Percentiles rank a stretch among this genome's conserved stretches.
Evolutionary conservation across 345 rosid genomes (phyloP).

Genomic region (Pugionium dolabratum): DNA sequence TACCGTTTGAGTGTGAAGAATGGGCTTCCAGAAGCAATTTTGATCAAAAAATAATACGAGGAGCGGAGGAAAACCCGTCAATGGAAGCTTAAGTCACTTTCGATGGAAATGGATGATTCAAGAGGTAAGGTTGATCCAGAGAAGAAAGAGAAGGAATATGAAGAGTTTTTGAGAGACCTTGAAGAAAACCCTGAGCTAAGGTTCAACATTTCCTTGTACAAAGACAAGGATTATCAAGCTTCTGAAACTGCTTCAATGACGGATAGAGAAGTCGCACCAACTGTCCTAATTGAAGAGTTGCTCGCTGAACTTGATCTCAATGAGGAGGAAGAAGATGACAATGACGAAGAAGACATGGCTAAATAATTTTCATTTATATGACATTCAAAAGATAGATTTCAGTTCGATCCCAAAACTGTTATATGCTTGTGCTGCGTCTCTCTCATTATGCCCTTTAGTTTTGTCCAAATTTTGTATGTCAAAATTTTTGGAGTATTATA

Average conservation of each 20-base stretch:
- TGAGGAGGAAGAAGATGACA: constrained; percentile 36
- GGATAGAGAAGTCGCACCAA: constrained; percentile 56
- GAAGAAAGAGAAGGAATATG: constrained; percentile 48
- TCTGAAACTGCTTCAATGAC: constrained; percentile 57
- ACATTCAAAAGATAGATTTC: background rate
- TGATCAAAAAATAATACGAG: constrained; percentile 62
- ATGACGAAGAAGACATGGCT: constrained; percentile 35
- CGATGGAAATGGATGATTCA: constrained; percentile 56
- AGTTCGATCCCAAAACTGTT: background rate
- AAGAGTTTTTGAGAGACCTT: constrained; percentile 58
- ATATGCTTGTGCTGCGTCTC: background rate
- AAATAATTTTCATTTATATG: constrained; percentile 22
- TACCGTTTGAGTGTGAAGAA: constrained; percentile 43
- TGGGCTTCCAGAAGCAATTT: constrained; percentile 52
- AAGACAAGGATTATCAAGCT: constrained; percentile 54
- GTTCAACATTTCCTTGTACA: constrained; percentile 53
- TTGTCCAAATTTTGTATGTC: constrained; percentile 2
- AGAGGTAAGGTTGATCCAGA: constrained; percentile 49
- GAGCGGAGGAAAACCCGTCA: constrained; percentile 53
- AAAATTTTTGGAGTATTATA: no score
- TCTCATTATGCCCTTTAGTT: background rate
- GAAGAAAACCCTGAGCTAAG: constrained; percentile 61
- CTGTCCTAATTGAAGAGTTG: constrained; percentile 55
- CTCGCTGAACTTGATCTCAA: constrained; percentile 57
- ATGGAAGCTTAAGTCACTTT: constrained; percentile 48